Percentiles rank a stretch among this genome's conserved stretches.
Evolutionary conservation across 805 yeast genomes (phyloP).

Genomic region (Candida vaughaniae): DNA sequence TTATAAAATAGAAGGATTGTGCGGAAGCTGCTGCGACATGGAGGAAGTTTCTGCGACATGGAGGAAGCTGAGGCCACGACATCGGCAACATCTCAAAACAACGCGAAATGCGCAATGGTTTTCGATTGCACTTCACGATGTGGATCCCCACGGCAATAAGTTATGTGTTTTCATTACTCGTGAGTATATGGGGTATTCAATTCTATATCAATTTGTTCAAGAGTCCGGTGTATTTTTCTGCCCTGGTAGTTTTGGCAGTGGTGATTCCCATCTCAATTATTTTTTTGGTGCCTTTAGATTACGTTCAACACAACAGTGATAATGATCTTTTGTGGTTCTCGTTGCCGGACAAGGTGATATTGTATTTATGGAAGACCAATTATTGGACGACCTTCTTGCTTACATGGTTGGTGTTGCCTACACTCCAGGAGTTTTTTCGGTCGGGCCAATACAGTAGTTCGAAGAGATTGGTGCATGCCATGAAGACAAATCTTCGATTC

Average conservation of each 20-base stretch:
- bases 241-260: constrained; percentile 57
- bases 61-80: too few species aligned
- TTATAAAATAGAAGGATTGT: too few species aligned
- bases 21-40: too few species aligned
- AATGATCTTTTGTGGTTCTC: constrained; percentile 41
- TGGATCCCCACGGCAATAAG: constrained; percentile 27
- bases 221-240: constrained; percentile 40
- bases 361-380: constrained; percentile 67
- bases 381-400: constrained; percentile 81
- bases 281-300: constrained; percentile 71
- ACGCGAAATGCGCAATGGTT: too few species aligned
- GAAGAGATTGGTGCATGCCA: constrained; percentile 53
- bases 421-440: constrained; percentile 68
- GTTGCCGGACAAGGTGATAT: constrained; percentile 44
- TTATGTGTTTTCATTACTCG: constrained; percentile 26
- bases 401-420: constrained; percentile 76
- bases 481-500: constrained; percentile 55
- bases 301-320: constrained; percentile 51
- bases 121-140: too few species aligned
- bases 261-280: constrained; percentile 75
- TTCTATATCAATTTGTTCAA: constrained; percentile 34
- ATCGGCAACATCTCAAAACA: too few species aligned
- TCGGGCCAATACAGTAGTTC: constrained; percentile 60
- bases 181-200: constrained; percentile 27
- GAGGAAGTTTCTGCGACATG: too few species aligned